Conservation (phyloP, 2,329 filamentous ascomycete species). For the Microsporum ferrugineum region DNA sequence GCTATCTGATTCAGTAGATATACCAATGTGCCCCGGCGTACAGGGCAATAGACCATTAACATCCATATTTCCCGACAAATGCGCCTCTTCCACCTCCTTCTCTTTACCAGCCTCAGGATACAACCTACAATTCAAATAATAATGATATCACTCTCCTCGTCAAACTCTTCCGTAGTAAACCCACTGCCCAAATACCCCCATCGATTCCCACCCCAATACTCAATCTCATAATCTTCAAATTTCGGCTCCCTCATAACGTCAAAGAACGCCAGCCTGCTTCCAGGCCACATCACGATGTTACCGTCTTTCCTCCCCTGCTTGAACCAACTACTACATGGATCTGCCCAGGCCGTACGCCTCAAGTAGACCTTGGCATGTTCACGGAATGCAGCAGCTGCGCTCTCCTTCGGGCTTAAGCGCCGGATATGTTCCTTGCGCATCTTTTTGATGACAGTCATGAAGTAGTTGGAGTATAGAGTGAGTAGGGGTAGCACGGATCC, state of each 20-base stretch:
- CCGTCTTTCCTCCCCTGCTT: constrained; percentile 18
- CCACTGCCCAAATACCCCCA: constrained; percentile 14
- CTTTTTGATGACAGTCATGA: constrained; percentile 13
- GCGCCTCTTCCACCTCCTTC: neutral
- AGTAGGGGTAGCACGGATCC: constrained; percentile 12
- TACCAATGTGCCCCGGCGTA: constrained; percentile 5
- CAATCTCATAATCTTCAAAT: constrained; percentile 15
- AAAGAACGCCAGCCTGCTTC: constrained; percentile 15
- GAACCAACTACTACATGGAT: constrained; percentile 16
- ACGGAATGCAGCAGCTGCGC: constrained; percentile 11
- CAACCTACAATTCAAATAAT: constrained; percentile 12
- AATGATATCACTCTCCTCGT: constrained; percentile 11
- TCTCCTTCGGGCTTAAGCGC: constrained; percentile 12
- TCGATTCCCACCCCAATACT: constrained; percentile 15
- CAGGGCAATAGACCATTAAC: constrained; percentile 5
- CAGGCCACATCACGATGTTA: constrained; percentile 18
- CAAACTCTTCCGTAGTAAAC: constrained; percentile 12
- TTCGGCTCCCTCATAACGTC: constrained; percentile 11
- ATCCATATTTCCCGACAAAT: neutral
- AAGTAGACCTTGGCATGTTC: constrained; percentile 13
- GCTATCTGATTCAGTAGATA: neutral
- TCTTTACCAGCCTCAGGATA: constrained; percentile 6
- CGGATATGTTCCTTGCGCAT: constrained; percentile 15
- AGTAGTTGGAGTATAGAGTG: constrained; percentile 11
- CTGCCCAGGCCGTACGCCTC: constrained; percentile 12